These are phyloP conservation scores for Pythium aphanidermatum DNA, from an alignment of 352 stramenopile species.

Conservation along the genomic window DNA sequence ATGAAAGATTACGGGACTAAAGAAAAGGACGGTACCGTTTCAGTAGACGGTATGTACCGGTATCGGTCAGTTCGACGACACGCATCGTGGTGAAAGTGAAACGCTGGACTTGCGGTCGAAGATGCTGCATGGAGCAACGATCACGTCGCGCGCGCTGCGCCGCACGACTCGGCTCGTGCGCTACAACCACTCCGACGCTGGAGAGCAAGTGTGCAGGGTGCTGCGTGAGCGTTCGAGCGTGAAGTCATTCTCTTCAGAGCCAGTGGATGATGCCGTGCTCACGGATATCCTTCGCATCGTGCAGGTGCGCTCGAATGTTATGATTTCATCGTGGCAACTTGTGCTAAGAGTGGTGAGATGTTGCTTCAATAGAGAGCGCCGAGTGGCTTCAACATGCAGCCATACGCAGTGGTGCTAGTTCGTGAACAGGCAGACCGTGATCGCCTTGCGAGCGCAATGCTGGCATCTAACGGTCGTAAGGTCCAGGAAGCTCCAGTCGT, in stretches of 20 bases:
- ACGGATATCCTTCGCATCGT: conserved; percentile 59
- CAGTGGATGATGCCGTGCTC: conserved; percentile 49
- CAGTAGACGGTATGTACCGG: no score
- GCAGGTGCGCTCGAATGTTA: conserved; percentile 23
- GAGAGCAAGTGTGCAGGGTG: conserved; percentile 7
- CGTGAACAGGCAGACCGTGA: conserved; percentile 63
- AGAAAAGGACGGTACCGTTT: no score
- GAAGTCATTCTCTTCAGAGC: conserved; percentile 32
- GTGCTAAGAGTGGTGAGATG: no score
- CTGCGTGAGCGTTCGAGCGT: conserved; percentile 14
- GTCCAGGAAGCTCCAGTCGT: conserved; percentile 73
- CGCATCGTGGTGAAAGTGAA: no score
- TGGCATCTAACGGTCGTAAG: conserved; percentile 64
- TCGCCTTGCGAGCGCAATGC: conserved; percentile 65
- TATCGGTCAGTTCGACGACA: no score
- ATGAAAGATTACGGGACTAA: no score
- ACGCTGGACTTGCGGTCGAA: no score
- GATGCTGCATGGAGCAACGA: background rate
- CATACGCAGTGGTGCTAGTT: conserved; percentile 74
- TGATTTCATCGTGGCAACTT: background rate
- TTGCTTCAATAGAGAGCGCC: conserved; percentile 65
- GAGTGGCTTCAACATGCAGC: conserved; percentile 77
- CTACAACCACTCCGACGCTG: conserved; percentile 8
- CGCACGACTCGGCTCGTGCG: background rate
- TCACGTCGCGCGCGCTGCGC: background rate